Evolutionary conservation across 371 early-diverging fungal species (phyloP), one percentile per base, ranked within the genome.

Genomic region (Mucor indicus): DNA sequence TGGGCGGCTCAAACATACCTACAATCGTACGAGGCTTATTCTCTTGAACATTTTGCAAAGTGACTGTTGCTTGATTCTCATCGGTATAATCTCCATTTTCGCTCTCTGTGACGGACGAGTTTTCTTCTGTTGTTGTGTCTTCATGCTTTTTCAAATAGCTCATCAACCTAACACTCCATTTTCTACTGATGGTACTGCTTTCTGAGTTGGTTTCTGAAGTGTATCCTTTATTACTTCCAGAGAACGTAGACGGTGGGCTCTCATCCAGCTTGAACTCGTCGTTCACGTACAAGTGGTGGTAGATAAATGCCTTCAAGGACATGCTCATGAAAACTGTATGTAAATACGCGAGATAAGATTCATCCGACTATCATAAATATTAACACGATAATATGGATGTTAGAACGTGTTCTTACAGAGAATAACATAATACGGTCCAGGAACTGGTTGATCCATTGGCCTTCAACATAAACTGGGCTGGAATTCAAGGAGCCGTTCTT

Each of bases 401-500:
- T 15, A 25, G 11, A 5, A 33, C 0, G 11, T 23, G 16, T 19
- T 27, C 50, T 63, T 57, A 72, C 73, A n/a, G 64, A 50, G 38
- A 60, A 67, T 0, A 55, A 33, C 21, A 31, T 37, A 19, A 63
- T 37, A 20, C 59, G 57, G 38, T 62, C 54, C 3, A 67, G n/a
- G 1, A 70, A 48, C 7, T 71, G 65, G 23, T 62, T 51, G n/a
- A 75, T 57, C 75, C 75, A 75, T 19, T 60, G 60, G 0, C 75
- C 75, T 36, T 70, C 71, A 6, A 70, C 56, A 37, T 75, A 75
- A 12, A 75, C 61, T 4, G 71, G 69, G 17, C 75, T 68, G 3
- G 69, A 63, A 15, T 64, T 27, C 4, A 75, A 45, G 11, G 62
- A 60, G 0, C 62, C 63, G 21, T 53, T 47, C n/a, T 55, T 45